Base-by-base conservation (phyloP, 805 yeast genomes). In the Metschnikowia picachoensis region DNA sequence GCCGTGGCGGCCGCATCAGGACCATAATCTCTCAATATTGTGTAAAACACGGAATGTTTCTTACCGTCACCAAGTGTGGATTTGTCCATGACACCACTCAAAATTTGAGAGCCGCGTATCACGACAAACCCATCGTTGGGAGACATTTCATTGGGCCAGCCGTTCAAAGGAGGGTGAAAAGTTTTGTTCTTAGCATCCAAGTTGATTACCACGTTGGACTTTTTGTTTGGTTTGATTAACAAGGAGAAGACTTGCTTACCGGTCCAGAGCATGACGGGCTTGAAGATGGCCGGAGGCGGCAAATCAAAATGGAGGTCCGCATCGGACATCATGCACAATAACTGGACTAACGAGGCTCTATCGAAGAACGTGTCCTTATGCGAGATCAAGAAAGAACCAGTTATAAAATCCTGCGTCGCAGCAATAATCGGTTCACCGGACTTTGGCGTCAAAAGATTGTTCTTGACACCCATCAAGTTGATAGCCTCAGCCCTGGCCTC, bases 401-500 rank as follows among this genome's bases (percentile, higher is more conserved):
- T 91, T 59, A 94, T 94, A 74, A 94, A 94, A 80, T 94, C 99
- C 74, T 94, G 99, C 0, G 99, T 94, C 8, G 99, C 99, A 0
- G 99, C 99, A 76, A 94, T 94, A 58, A 94, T 94, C 0, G 99
- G 99, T 61, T 95, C 99, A 58, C 99, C 99, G 30, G 96, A 87
- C 61, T 91, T 88, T 9, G 99, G 99, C 1, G 99, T 94, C 56
- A 94, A 77, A 52, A 94, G 73, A 63, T 94, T 94, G 62, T 91
- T 87, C 60, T 94, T 94, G 35, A 94, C 99, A 44, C 98, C 99
- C 99, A 94, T 94, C 61, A 94, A 76, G 60, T 87, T 87, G 67
- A 92, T 89, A n/a, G 99, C 99, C 67, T 94, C 99, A 0, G 98
- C 96, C 54, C 99, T 75, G 1, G 99, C 98, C 67, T 94, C 99